Evolutionary conservation across 2,329 filamentous ascomycete genomes (phyloP).

Genomic region (Pestalotiopsis sp.): DNA sequence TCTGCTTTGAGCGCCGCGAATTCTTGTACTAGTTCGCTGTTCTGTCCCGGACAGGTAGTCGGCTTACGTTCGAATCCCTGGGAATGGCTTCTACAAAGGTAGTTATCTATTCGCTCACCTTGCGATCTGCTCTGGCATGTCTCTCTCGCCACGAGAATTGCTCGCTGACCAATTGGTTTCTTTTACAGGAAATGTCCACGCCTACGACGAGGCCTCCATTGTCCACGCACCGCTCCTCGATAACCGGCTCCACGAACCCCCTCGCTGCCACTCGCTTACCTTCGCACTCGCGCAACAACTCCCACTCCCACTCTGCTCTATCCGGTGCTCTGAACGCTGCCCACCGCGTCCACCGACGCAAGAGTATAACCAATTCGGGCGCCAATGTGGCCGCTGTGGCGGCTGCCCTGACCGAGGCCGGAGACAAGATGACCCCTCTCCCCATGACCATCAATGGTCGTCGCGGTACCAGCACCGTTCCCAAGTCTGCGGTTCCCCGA

Average conservation of each 20-base stretch:
- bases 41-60: background rate
- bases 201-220: slow-evolving; percentile 66
- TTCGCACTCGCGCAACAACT: slow-evolving; percentile 70
- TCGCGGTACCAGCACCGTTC: slow-evolving; percentile 69
- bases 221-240: slow-evolving; percentile 61
- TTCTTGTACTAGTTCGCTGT: background rate
- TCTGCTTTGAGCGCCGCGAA: background rate
- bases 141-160: slow-evolving; percentile 26
- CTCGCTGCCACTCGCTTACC: slow-evolving; percentile 58
- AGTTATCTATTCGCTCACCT: slow-evolving; percentile 28
- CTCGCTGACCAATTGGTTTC: slow-evolving; percentile 37
- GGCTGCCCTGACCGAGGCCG: slow-evolving; percentile 69
- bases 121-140: slow-evolving; percentile 20
- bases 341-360: slow-evolving; percentile 87
- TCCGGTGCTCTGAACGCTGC: slow-evolving; percentile 75
- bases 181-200: slow-evolving; percentile 62
- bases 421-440: slow-evolving; percentile 56
- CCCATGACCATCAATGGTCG: slow-evolving; percentile 61
- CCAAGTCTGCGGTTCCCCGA: slow-evolving; percentile 60
- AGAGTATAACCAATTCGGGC: slow-evolving; percentile 82
- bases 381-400: slow-evolving; percentile 76
- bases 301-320: slow-evolving; percentile 81
- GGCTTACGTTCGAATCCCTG: slow-evolving; percentile 26
- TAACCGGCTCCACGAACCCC: slow-evolving; percentile 60
- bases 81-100: slow-evolving; percentile 67